Conservation (phyloP, 169 alveolate species). For the Plasmodium ovale region DNA sequence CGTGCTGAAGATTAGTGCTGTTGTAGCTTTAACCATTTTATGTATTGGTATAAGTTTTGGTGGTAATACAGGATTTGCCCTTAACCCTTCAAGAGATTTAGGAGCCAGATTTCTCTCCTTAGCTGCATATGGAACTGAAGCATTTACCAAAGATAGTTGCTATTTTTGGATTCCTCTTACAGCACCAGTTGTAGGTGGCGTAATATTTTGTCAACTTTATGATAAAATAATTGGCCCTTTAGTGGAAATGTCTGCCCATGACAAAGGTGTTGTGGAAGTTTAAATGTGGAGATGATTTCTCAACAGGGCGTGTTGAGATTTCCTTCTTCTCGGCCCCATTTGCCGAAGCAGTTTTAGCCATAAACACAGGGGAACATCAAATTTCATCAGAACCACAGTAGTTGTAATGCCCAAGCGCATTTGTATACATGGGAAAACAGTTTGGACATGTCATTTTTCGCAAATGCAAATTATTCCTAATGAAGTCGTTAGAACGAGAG, state of each 20-base stretch:
- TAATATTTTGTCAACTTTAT: conserved; percentile 30
- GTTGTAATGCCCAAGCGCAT: too few relatives aligned
- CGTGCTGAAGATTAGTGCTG: conserved; percentile 46
- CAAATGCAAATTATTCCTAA: too few relatives aligned
- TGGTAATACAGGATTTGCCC: conserved; percentile 77
- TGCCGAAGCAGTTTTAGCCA: too few relatives aligned
- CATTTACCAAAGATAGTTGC: conserved; percentile 59
- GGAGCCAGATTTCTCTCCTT: conserved; percentile 76
- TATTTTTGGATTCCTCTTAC: conserved; percentile 76
- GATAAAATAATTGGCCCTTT: conserved; percentile 43
- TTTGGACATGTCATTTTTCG: too few relatives aligned
- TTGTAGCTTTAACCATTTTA: conserved; percentile 72
- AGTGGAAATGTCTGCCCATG: background rate
- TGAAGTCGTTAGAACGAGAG: too few relatives aligned
- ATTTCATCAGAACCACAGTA: too few relatives aligned
- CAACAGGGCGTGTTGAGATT: too few relatives aligned
- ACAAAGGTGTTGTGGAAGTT: conserved; percentile 46
- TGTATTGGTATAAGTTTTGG: conserved; percentile 78
- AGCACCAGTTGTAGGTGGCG: conserved; percentile 72
- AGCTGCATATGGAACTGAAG: conserved; percentile 62
- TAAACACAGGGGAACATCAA: too few relatives aligned
- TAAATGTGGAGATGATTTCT: background rate
- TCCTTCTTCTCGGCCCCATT: too few relatives aligned
- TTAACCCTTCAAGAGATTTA: conserved; percentile 79
- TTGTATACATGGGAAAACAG: too few relatives aligned